Evolutionary conservation across 2,329 filamentous ascomycete genomes (phyloP).

Genomic region (Alternaria triticimaculans): DNA sequence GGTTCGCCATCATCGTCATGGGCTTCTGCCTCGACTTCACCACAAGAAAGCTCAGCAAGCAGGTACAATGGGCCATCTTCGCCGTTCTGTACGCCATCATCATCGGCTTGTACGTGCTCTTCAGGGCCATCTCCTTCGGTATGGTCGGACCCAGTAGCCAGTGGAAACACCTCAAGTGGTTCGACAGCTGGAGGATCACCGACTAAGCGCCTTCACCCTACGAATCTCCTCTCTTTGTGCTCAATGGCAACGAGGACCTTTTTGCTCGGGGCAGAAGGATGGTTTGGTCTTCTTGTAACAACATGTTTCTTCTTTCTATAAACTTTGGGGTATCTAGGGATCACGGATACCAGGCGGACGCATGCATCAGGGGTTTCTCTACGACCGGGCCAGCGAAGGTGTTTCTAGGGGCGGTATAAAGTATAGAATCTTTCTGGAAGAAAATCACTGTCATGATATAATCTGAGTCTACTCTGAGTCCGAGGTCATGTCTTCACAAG

Average conservation of each 20-base stretch:
- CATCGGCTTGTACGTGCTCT: conserved; percentile 84
- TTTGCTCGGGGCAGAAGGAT: background rate
- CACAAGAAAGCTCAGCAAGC: conserved; percentile 69
- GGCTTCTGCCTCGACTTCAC: conserved; percentile 91
- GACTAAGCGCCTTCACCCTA: conserved; percentile 56
- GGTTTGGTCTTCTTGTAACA: conserved; percentile 6
- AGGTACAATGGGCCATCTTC: conserved; percentile 73
- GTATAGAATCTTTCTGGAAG: background rate
- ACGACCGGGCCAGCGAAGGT: background rate
- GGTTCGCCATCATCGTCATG: conserved; percentile 90
- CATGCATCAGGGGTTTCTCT: background rate
- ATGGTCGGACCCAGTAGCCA: conserved; percentile 86
- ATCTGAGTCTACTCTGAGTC: background rate
- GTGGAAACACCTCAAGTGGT: conserved; percentile 94
- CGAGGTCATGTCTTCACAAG: no score
- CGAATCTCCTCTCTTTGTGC: background rate
- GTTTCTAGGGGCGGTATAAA: background rate
- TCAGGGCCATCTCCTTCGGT: conserved; percentile 94
- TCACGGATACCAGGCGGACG: conserved; percentile 5
- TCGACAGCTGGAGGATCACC: conserved; percentile 82
- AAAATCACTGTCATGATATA: background rate
- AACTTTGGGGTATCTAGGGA: conserved; percentile 11
- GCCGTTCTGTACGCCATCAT: conserved; percentile 73
- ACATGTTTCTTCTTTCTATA: conserved; percentile 5
- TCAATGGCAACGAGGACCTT: background rate